Evolutionary conservation across 1,284 basidiomycete genomes (phyloP), one percentile per base, ranked within the genome.

Genomic region (Leccinum angustisporum): DNA sequence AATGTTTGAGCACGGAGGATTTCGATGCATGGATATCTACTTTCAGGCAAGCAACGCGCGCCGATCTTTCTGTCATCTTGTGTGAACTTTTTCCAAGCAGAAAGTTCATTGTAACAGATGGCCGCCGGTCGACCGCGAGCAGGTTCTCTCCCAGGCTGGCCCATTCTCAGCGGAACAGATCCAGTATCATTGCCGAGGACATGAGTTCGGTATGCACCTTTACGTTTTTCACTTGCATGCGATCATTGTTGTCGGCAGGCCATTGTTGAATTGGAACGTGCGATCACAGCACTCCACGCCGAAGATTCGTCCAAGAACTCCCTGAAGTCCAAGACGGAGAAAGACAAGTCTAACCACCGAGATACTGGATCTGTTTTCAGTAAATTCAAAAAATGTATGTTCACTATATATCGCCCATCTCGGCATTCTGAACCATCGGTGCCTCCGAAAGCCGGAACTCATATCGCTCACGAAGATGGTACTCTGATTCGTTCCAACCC

Each of bases 11-110:
- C 57, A 76, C 75, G 18, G 83, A 85, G 8, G 92, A 94, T 68
- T 94, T 92, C 66, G 78, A 86, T 58, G 77, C 72, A 53, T 94
- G 91, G 91, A 90, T 90, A 81, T 64, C 77, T 33, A 85, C 87
- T 36, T 83, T 93, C 67, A 85, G 90, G 89, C 88, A 65, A 72
- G 75, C 68, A 58, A 25, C 13, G 13, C 21, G 16, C 43, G 18
- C 50, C 9, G 36, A 46, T 54, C 36, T 31, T 54, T 55, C 51
- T 54, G 36, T 56, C 40, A 52, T 60, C 38, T 30, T 54, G 58
- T 63, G 61, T 62, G 59, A 68, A 61, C 53, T 55, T 21, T 46
- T 51, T 56, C 50, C 18, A 57, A 56, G 57, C 66, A 90, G 87
- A 70, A 85, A 80, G 68, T 87, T 88, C 68, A 82, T 88, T 56